Percentiles rank a stretch among this genome's conserved stretches.
Conservation (phyloP, 108 stramenopile genomes). For the Cyclotella baltica region DNA sequence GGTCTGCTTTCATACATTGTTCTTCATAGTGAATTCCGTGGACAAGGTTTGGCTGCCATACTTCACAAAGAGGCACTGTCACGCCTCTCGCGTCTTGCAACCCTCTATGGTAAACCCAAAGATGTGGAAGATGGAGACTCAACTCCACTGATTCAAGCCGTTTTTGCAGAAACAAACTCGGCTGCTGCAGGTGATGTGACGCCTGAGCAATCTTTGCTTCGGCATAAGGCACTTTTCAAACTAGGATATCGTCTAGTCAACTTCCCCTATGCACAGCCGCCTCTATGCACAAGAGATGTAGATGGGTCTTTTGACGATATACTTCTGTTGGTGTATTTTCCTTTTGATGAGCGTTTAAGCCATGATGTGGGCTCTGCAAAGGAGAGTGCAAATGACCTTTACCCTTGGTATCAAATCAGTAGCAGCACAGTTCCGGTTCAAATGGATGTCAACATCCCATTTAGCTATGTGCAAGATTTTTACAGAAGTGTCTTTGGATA, state of each 20-base stretch:
- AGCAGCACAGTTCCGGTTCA: neutral
- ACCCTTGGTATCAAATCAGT: conserved; percentile 28
- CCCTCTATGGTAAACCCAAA: conserved; percentile 14
- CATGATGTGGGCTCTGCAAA: neutral
- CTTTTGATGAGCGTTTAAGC: conserved; percentile 7
- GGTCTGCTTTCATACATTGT: conserved; percentile 64
- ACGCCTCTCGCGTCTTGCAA: conserved; percentile 44
- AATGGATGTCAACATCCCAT: conserved; percentile 53
- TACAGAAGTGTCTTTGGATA: conserved; percentile 59
- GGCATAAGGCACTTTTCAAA: conserved; percentile 52
- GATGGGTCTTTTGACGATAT: conserved; percentile 49
- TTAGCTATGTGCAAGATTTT: conserved; percentile 58
- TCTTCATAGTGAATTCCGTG: conserved; percentile 49
- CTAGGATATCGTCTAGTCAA: conserved; percentile 61
- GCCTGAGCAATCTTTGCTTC: conserved; percentile 44
- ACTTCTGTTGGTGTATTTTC: conserved; percentile 57
- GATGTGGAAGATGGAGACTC: neutral
- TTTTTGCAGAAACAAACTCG: conserved; percentile 68
- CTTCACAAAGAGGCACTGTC: conserved; percentile 55
- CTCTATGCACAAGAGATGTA: conserved; percentile 45
- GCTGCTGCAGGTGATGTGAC: conserved; percentile 60
- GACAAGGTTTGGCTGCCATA: conserved; percentile 39
- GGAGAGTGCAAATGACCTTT: conserved; percentile 17
- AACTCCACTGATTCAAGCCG: conserved; percentile 33
- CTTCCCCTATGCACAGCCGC: conserved; percentile 67